Evolutionary conservation across 2,329 filamentous ascomycete species (phyloP).

Genomic region (Hypoxylon sp.): DNA sequence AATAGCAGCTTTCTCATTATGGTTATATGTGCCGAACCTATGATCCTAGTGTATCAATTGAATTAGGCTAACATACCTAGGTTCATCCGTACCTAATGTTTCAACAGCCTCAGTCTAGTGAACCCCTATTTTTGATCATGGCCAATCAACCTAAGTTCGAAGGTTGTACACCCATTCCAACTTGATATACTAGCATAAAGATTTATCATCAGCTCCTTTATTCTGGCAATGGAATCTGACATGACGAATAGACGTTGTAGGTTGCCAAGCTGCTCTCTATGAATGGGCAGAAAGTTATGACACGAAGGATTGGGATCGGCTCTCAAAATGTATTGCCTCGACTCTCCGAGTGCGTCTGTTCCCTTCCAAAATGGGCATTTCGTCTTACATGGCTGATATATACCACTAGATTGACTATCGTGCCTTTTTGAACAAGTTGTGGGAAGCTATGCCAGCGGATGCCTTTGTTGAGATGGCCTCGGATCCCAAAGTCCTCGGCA

Average conservation of each 20-base stretch:
- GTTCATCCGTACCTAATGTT: background rate
- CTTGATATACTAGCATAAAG: background rate
- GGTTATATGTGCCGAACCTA: background rate
- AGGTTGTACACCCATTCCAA: background rate
- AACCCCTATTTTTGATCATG: background rate
- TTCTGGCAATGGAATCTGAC: background rate
- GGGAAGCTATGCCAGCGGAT: background rate
- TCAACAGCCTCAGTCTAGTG: background rate
- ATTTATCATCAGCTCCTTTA: background rate
- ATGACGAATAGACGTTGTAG: background rate
- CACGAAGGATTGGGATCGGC: background rate
- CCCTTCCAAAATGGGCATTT: background rate
- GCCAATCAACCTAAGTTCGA: background rate
- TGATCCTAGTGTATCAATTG: background rate
- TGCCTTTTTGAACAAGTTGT: background rate
- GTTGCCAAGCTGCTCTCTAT: conserved; percentile 1
- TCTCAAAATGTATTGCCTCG: background rate
- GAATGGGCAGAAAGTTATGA: background rate
- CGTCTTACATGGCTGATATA: background rate
- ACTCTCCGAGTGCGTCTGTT: background rate
- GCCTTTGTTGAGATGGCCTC: background rate
- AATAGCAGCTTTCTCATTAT: background rate
- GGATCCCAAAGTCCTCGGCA: background rate
- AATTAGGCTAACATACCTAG: background rate
- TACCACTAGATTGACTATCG: background rate